Conservation (phyloP, 2,329 filamentous ascomycete species). For the Epichloe baconii region DNA sequence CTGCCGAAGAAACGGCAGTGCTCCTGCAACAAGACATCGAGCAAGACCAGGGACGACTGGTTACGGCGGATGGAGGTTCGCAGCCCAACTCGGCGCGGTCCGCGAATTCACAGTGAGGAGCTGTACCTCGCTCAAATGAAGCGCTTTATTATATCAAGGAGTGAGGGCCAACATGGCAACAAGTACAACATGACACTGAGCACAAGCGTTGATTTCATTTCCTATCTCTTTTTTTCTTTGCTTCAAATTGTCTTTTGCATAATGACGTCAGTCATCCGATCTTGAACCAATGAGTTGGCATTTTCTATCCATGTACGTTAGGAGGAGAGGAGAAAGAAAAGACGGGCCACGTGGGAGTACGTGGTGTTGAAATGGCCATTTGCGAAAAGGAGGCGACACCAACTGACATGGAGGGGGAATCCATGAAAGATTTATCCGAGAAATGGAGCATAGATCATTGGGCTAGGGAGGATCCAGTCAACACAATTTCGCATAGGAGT, state of each 20-base stretch:
- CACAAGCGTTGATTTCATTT: slow-evolving; percentile 7
- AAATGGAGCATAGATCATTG: not conserved
- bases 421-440: not conserved
- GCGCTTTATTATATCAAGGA: not conserved
- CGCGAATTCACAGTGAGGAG: not conserved
- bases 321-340: not conserved
- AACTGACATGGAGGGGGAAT: not conserved
- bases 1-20: slow-evolving; percentile 31
- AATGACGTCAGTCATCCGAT: not conserved
- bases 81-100: slow-evolving; percentile 9
- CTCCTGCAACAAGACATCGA: slow-evolving; percentile 29
- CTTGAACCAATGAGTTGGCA: not conserved
- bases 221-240: slow-evolving; percentile 6
- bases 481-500: not conserved
- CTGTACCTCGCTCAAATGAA: not conserved
- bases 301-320: not conserved
- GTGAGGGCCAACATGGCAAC: not conserved
- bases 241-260: slow-evolving; percentile 4
- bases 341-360: not conserved
- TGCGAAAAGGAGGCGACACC: not conserved
- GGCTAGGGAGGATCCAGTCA: not conserved
- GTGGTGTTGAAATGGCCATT: not conserved
- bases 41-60: slow-evolving; percentile 20
- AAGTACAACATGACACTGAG: not conserved
- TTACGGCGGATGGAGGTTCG: slow-evolving; percentile 28